Evolutionary conservation across 1,139 yeast species (phyloP), one percentile per base, ranked within the genome.

Genomic region (Zygosaccharomyces sapae): DNA sequence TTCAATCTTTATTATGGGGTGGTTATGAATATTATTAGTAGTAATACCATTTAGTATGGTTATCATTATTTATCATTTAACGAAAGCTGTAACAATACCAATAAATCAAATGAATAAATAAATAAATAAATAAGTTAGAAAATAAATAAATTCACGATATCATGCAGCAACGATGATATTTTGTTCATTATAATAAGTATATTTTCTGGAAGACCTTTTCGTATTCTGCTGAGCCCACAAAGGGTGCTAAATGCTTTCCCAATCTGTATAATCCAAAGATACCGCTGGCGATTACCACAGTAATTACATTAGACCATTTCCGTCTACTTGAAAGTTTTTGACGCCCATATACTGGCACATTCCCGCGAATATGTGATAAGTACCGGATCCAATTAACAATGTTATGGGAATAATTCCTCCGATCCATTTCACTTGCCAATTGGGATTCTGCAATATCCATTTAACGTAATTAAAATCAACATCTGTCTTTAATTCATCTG

Each of bases 341-440:
- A 57, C 42, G 6, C 46, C 47, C 31, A 54, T 40, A 29, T 40
- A 55, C 35, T 53, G 59, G 31, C 58, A 57, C 5, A 46, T 34
- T 2, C 63, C 63, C 6, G 61, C 56, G 18, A 51, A 43, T 9
- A 58, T 52, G 40, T 59, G 63, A 35, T 57, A 59, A 10, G 57
- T 51, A 1, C 60, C 61, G 5, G 56, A 47, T 20, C 51, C 45
- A 3, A 57, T 53, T 9, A 59, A 44, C 9, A 53, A 42, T 3
- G 56, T 33, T n/a, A 57, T 39, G 6, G 63, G 63, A 8, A 55
- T 31, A 13, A 53, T 39, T 8, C 63, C 62, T 6, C 53, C 55
- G 5, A 51, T 42, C 56, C 56, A 53, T 41, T 53, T 54, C 20
- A 55, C 43, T 38, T 42, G 37, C 48, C 48, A 41, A 27, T 52